Evolutionary conservation across 75 land plant genomes (phyloP), one percentile per base, ranked within the genome.

Genomic region (Pseudotsuga menziesii): DNA sequence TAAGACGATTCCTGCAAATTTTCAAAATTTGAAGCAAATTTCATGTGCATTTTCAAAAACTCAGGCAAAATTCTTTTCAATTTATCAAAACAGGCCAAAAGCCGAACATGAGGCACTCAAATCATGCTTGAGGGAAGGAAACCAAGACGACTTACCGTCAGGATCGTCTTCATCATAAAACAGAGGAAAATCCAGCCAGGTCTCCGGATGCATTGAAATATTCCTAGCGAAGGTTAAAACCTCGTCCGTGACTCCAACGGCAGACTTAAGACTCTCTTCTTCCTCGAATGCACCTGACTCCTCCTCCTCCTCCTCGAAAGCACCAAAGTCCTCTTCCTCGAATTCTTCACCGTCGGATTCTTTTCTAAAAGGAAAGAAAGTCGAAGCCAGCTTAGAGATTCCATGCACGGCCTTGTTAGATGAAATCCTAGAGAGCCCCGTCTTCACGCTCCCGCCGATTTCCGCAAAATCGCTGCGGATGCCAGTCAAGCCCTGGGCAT

Each of bases 161-260:
- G 75, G 22, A 60, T 96, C 91, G 2, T 94, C 93, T n/a, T 94
- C 99, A 8, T 88, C 89, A 13, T 83, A 80, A 22, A 91, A 56
- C 44, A 87, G 61, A 17, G 99, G 98, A 64, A 94, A 96, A 85
- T 96, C 99, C 73, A 96, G 66, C 99, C 99, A 96, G 5, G 99
- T 96, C 81, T 96, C 98, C 0, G 99, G 99, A 81, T 96, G 99
- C 85, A 83, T 84, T 57, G 95, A 87, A 61, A 96, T 94, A 55
- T 91, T 95, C 78, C 83, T 85, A n/a, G 98, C 99, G 74, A 96
- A 96, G 0, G 99, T 77, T 77, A 94, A 77, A 39, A 92, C 99
- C 80, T 94, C 99, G 61, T 96, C 98, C 58, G 97, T 96, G 5
- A 96, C 72, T 39, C 97, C 98, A 19, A 90, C 85, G 12, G 80